phyloP scores from a whole-genome alignment of 208 protist species.

The Herpetomonas muscarum region DNA sequence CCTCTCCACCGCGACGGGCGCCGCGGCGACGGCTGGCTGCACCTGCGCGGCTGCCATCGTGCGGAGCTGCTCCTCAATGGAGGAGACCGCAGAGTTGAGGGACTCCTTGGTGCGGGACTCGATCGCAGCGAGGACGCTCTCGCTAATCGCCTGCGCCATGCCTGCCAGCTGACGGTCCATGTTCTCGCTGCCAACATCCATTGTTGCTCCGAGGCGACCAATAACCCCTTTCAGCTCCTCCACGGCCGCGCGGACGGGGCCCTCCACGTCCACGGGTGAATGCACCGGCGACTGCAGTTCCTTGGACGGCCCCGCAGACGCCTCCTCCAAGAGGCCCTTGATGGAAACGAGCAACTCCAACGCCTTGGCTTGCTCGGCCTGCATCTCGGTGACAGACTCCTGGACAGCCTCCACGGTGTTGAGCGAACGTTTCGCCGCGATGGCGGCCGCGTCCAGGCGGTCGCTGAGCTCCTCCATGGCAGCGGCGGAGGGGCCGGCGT shows the following conservation, averaged over 20 bases:
- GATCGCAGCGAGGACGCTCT: constrained; percentile 47
- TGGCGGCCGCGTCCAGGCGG: constrained; percentile 18
- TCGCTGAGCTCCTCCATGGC: constrained; percentile 11
- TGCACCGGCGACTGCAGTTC: not conserved
- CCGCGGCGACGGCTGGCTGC: not conserved
- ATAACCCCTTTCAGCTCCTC: constrained; percentile 28
- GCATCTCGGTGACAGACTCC: not conserved
- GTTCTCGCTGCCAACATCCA: constrained; percentile 22
- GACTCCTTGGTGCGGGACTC: constrained; percentile 22
- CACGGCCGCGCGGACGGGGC: constrained; percentile 17
- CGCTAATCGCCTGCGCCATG: constrained; percentile 65
- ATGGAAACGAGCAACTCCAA: not conserved
- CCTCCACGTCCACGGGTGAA: constrained; percentile 1
- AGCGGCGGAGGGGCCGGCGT: constrained; percentile 1
- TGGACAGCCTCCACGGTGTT: constrained; percentile 30
- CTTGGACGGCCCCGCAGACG: not conserved
- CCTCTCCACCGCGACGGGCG: too few species aligned
- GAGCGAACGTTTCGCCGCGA: constrained; percentile 23
- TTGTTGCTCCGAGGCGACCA: constrained; percentile 6
- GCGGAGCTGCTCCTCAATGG: constrained; percentile 19
- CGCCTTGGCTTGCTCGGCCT: not conserved
- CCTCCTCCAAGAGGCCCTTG: constrained; percentile 12
- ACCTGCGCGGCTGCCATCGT: constrained; percentile 9
- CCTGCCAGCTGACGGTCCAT: constrained; percentile 40
- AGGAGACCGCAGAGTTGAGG: constrained; percentile 17